Evolutionary conservation across 2,329 filamentous ascomycete genomes (phyloP).

Genomic region (Bipolaris zeicola): DNA sequence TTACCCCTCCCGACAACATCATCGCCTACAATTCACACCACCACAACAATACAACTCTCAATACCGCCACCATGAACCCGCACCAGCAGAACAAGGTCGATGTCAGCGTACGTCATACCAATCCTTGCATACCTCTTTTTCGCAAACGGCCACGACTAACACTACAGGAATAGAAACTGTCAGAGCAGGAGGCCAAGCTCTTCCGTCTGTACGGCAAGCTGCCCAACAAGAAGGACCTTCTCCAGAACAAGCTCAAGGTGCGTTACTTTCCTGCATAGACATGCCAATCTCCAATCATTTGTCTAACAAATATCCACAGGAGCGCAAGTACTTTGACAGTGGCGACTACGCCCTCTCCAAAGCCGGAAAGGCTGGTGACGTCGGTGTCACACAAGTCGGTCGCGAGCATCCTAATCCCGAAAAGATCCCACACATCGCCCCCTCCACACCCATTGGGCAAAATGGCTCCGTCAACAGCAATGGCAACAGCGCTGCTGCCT

Average conservation of each 20-base stretch:
- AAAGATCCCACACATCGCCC: constrained; percentile 88
- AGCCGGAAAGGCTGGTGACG: constrained; percentile 93
- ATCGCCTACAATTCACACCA: constrained; percentile 13
- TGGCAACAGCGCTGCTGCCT: constrained; percentile 35
- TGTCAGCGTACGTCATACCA: constrained; percentile 73
- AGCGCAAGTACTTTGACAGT: constrained; percentile 96
- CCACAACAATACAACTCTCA: constrained; percentile 7
- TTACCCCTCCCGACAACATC: constrained; percentile 21
- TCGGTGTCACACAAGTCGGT: constrained; percentile 91
- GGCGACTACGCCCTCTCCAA: constrained; percentile 96
- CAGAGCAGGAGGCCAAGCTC: constrained; percentile 92
- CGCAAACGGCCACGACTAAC: constrained; percentile 22
- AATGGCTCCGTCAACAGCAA: constrained; percentile 37
- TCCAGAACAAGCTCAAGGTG: constrained; percentile 95
- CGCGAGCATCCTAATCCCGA: constrained; percentile 93
- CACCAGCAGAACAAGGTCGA: constrained; percentile 99
- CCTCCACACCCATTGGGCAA: constrained; percentile 59
- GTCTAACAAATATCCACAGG: constrained; percentile 53
- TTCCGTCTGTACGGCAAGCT: constrained; percentile 98
- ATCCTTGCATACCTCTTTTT: constrained; percentile 20
- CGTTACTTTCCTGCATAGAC: constrained; percentile 2
- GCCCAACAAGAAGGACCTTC: constrained; percentile 91
- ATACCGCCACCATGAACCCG: constrained; percentile 74
- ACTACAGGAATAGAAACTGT: constrained; percentile 70
- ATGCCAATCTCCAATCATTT: not conserved